Conservation (phyloP, 805 yeast genomes). For the Nematodospora valgi region DNA sequence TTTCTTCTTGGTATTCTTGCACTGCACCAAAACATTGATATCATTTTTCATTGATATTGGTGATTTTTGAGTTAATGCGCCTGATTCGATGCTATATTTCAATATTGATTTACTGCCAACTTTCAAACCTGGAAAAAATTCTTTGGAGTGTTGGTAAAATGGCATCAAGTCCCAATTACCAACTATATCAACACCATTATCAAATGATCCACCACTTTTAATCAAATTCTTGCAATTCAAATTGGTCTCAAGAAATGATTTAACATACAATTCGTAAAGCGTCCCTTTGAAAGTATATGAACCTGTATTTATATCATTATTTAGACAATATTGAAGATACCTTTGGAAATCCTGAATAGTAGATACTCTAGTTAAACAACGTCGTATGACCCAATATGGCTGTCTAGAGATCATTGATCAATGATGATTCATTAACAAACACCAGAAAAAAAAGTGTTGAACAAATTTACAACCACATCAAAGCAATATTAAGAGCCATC, state of each 20-base stretch:
- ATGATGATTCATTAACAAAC: background rate
- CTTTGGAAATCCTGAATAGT: conserved; percentile 21
- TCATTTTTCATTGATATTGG: conserved; percentile 24
- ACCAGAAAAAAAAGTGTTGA: conserved; percentile 2
- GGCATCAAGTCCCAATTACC: conserved; percentile 47
- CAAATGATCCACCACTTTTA: conserved; percentile 54
- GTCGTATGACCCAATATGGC: conserved; percentile 2
- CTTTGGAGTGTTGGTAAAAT: conserved; percentile 14
- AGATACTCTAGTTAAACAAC: background rate
- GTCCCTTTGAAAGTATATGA: conserved; percentile 54
- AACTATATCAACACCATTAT: conserved; percentile 53
- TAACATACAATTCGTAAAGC: conserved; percentile 47
- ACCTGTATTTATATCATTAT: conserved; percentile 15
- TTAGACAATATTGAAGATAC: conserved; percentile 28
- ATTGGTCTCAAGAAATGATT: conserved; percentile 33
- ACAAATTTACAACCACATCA: too few relatives aligned
- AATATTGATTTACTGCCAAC: conserved; percentile 8
- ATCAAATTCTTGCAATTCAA: conserved; percentile 35
- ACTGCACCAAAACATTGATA: conserved; percentile 49
- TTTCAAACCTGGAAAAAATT: conserved; percentile 1
- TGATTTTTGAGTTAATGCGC: conserved; percentile 2
- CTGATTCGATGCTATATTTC: conserved; percentile 15
- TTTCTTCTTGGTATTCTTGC: conserved; percentile 46
- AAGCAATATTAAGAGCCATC: conserved; percentile 1
- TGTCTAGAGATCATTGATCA: background rate